Evolutionary conservation across 148 eudicot species (phyloP).

Genomic region (Amaranthus palmeri): DNA sequence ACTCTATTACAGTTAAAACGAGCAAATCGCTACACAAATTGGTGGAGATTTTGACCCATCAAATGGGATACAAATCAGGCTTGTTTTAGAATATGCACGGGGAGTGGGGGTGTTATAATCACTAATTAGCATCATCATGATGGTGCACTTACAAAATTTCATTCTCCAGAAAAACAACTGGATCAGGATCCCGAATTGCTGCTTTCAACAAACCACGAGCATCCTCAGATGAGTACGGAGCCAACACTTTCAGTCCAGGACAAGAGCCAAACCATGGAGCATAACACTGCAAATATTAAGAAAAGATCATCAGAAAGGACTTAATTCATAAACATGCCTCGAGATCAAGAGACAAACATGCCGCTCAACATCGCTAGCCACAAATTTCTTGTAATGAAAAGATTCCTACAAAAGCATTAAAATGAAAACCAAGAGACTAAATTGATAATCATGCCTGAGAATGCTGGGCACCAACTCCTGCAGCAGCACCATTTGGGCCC

Average conservation of each 20-base stretch:
- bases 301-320: background rate
- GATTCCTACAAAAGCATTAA: background rate
- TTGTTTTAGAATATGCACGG: background rate
- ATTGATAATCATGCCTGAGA: constrained; percentile 54
- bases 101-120: background rate
- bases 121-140: background rate
- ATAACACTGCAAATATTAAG: constrained; percentile 51
- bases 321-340: background rate
- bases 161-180: constrained; percentile 89
- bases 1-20: no score
- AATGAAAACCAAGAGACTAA: background rate
- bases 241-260: constrained; percentile 77
- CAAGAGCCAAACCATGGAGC: constrained; percentile 82
- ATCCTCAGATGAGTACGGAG: constrained; percentile 93
- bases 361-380: background rate
- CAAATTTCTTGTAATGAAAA: background rate
- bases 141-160: constrained; percentile 60
- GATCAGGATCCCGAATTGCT: constrained; percentile 93
- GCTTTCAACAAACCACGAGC: constrained; percentile 89
- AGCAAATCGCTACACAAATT: no score
- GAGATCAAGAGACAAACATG: background rate
- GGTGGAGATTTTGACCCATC: no score
- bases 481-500: constrained; percentile 99
- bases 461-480: constrained; percentile 99
- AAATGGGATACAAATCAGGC: no score